Evolutionary conservation across 345 rosid species (phyloP).

Genomic region (Alliaria petiolata): DNA sequence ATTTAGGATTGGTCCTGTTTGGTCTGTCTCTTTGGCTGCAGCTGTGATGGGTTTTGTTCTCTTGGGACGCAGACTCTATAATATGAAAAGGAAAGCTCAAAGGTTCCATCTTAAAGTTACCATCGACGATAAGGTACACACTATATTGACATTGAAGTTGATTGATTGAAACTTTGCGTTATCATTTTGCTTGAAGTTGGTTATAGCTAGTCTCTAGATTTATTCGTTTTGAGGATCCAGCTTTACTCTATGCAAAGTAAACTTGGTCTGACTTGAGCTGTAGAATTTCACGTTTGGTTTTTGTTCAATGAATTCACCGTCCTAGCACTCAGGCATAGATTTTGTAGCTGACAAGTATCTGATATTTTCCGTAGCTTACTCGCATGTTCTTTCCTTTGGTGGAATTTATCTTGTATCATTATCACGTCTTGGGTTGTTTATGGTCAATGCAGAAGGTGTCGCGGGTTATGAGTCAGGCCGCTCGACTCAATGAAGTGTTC

Average conservation of each 20-base stretch:
- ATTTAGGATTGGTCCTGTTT: constrained; percentile 70
- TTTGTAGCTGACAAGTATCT: neutral
- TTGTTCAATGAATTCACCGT: no score
- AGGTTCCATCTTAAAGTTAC: constrained; percentile 78
- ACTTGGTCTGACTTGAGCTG: no score
- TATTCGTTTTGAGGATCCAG: neutral
- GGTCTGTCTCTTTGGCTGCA: constrained; percentile 92
- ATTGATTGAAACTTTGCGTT: neutral
- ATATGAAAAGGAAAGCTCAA: constrained; percentile 67
- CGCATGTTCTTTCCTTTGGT: neutral
- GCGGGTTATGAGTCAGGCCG: constrained; percentile 58
- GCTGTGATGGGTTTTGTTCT: constrained; percentile 79
- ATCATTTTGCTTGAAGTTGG: neutral
- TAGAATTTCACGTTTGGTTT: no score
- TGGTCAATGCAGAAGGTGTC: constrained; percentile 29
- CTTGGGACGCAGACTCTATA: constrained; percentile 73
- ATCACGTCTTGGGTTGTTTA: constrained; percentile 18
- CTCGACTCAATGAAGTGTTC: constrained; percentile 82
- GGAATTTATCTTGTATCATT: neutral
- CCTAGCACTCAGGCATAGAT: neutral
- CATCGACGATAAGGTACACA: constrained; percentile 78
- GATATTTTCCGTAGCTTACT: neutral
- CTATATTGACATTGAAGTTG: neutral
- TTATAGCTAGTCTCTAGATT: neutral
- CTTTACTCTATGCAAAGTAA: neutral